These are phyloP conservation scores for Mangifera indica DNA, from an alignment of 345 rosid genomes.

Conservation along the genomic window DNA sequence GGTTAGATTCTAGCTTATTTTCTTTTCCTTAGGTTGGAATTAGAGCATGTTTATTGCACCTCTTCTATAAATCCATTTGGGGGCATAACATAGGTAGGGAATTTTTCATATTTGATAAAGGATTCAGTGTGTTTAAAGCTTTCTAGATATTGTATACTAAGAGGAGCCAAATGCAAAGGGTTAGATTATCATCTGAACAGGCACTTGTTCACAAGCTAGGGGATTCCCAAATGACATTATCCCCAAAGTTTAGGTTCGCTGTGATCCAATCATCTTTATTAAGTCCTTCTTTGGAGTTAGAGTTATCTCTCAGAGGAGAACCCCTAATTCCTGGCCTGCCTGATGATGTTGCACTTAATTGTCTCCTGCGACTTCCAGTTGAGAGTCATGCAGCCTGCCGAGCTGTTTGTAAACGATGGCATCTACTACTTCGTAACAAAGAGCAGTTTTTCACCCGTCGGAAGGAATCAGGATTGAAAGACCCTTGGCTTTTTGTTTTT, in stretches of 20 bases:
- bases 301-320: conserved; percentile 48
- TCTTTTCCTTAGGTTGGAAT: background rate
- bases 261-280: conserved; percentile 53
- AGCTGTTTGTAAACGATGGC: conserved; percentile 84
- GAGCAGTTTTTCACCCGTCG: conserved; percentile 67
- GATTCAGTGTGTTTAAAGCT: background rate
- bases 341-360: conserved; percentile 75
- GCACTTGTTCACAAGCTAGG: conserved; percentile 83
- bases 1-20: conserved; percentile 9
- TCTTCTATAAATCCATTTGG: background rate
- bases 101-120: conserved; percentile 8
- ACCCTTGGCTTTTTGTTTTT: conserved; percentile 83
- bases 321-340: conserved; percentile 87
- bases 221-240: conserved; percentile 79
- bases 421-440: conserved; percentile 58
- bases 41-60: background rate
- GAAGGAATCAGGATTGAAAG: conserved; percentile 65
- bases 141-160: background rate
- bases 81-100: conserved; percentile 4
- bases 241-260: conserved; percentile 78
- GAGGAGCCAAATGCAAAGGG: conserved; percentile 68
- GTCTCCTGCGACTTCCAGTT: conserved; percentile 75
- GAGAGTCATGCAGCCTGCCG: conserved; percentile 60
- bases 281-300: conserved; percentile 50
- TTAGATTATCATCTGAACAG: conserved; percentile 71